Evolutionary conservation across 1,284 basidiomycete species (phyloP).

Genomic region (Xanthoconium separans): DNA sequence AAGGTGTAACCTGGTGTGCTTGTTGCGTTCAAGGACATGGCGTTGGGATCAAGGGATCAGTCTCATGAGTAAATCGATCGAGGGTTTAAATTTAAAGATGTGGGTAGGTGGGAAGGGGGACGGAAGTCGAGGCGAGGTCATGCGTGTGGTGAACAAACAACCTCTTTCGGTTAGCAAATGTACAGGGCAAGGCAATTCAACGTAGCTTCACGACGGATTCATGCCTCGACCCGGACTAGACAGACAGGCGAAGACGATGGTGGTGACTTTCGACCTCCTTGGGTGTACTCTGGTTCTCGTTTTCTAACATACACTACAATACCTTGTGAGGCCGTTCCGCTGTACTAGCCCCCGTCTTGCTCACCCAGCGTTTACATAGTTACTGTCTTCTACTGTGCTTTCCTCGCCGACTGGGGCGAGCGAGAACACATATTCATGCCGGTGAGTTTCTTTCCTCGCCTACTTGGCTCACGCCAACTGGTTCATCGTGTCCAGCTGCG

Average conservation of each 20-base stretch:
- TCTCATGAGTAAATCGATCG: neutral
- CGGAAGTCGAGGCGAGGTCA: neutral
- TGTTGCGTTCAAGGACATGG: conserved; percentile 22
- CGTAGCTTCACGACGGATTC: neutral
- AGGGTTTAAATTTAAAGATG: neutral
- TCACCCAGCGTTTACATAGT: conserved; percentile 35
- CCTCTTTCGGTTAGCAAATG: conserved; percentile 3
- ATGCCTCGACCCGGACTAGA: conserved; percentile 17
- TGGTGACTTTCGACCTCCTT: conserved; percentile 52
- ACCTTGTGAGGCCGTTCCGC: conserved; percentile 40
- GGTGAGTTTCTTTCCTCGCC: conserved; percentile 38
- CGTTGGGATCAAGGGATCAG: conserved; percentile 4
- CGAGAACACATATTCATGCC: conserved; percentile 69
- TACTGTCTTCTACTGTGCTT: conserved; percentile 53
- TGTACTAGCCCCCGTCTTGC: neutral
- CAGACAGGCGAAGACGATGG: conserved; percentile 17
- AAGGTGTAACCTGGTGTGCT: conserved; percentile 28
- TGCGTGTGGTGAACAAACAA: neutral
- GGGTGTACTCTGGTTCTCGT: conserved; percentile 51
- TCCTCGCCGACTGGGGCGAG: conserved; percentile 66
- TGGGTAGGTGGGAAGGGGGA: conserved; percentile 9
- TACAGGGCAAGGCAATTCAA: conserved; percentile 6
- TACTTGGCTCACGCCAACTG: neutral
- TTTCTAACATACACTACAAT: conserved; percentile 49
- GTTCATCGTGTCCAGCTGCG: conserved; percentile 37